Conservation (phyloP, 2,329 filamentous ascomycete genomes). For the Conoideocrella luteorostrata region DNA sequence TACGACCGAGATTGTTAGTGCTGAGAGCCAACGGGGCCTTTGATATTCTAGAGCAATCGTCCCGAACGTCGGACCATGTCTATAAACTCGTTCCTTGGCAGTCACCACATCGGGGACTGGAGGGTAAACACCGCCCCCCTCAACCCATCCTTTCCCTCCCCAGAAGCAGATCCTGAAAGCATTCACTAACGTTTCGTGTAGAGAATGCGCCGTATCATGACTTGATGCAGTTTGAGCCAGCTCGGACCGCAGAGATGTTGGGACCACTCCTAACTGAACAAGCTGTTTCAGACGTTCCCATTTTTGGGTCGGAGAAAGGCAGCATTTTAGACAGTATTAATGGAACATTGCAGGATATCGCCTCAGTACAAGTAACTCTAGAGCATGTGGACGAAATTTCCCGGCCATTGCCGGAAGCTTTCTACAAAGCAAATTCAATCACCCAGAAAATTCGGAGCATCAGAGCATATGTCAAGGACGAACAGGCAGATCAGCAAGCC, state of each 20-base stretch:
- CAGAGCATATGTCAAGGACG: slow-evolving; percentile 30
- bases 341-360: slow-evolving; percentile 29
- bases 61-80: slow-evolving; percentile 49
- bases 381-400: slow-evolving; percentile 30
- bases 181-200: slow-evolving; percentile 20
- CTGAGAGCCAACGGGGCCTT: slow-evolving; percentile 55
- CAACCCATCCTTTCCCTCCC: no score
- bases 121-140: slow-evolving; percentile 32
- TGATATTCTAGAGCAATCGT: slow-evolving; percentile 56
- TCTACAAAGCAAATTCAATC: slow-evolving; percentile 34
- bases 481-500: slow-evolving; percentile 17
- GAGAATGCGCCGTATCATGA: slow-evolving; percentile 47
- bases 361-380: slow-evolving; percentile 26
- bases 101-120: slow-evolving; percentile 49
- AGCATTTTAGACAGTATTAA: slow-evolving; percentile 37
- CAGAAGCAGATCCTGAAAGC: no score
- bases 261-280: slow-evolving; percentile 49
- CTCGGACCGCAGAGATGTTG: slow-evolving; percentile 45
- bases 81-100: slow-evolving; percentile 58
- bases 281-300: slow-evolving; percentile 44
- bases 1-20: slow-evolving; percentile 53
- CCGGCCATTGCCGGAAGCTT: slow-evolving; percentile 33
- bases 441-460: slow-evolving; percentile 44
- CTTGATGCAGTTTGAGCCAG: slow-evolving; percentile 53
- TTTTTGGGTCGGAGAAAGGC: slow-evolving; percentile 49